Base-by-base conservation (phyloP, 176 grass and related monocot genomes). In the Hyparrhenia diplandra region DNA sequence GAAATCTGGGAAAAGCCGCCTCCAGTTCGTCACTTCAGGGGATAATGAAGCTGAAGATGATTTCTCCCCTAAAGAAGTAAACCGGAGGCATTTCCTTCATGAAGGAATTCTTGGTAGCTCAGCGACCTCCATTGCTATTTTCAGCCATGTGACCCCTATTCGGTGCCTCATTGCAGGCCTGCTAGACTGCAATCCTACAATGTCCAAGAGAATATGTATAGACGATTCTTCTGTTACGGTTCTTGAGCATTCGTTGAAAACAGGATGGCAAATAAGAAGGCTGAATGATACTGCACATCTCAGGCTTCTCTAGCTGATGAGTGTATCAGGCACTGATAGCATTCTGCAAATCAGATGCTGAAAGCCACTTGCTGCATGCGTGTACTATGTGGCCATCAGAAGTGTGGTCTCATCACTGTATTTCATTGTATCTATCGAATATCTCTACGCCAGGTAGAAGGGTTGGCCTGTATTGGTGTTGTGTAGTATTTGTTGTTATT, bases 241-340 rank as follows among this genome's bases (percentile, higher is more conserved):
- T 76, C 82, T 96, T 67, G 90, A 96, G 28, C 90, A 93, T 85
- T 96, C 88, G 20, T 55, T 90, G 64, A 93, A 64, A 85, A 92
- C 88, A 1, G 93, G 90, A 55, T 93, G 93, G 93, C 87, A 92
- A 61, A 89, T 96, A 69, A 96, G 87, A 78, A 80, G 90, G 88
- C 20, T 90, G 67, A 96, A 96, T 79, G 93, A 96, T 87, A 96
- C 90, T 39, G 73, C 88, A 42, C 93, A 96, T 90, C 93, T 96
- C 52, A 90, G 93, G 37, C 93, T 96, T 84, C 85, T 96, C 47
- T 96, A 80, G 24, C 49, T 40, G 69, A 23, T 47, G 13, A 5
- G 4, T 69, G 41, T 69, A 36, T 64, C 13, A 10, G 27, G 41
- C 71, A 18, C 63, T 24, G 30, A 58, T 36, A 46, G 35, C 43